Evolutionary conservation across 2,329 filamentous ascomycete species (phyloP).

Genomic region (Hortaea sp.): DNA sequence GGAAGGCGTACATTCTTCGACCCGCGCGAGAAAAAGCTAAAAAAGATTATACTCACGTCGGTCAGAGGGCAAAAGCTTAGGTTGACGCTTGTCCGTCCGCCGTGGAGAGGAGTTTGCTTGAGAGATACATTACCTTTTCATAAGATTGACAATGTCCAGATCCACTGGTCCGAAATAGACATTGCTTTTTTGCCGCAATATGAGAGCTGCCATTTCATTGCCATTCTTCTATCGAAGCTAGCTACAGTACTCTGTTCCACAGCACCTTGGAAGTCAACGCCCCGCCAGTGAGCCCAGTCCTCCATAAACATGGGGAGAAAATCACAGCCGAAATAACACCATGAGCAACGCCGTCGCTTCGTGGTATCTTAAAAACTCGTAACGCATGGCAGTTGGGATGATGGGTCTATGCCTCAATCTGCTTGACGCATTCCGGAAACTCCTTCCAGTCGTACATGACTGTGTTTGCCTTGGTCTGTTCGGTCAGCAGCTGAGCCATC

Average conservation of each 20-base stretch:
- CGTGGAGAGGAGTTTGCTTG: too few relatives aligned
- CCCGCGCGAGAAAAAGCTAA: too few relatives aligned
- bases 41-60: too few relatives aligned
- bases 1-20: too few relatives aligned
- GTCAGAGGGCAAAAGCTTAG: too few relatives aligned
- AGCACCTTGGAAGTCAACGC: neutral
- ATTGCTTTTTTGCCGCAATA: too few relatives aligned
- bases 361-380: neutral
- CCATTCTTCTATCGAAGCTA: neutral
- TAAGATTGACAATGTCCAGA: too few relatives aligned
- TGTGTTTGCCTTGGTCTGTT: slow-evolving; percentile 37
- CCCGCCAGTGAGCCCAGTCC: neutral
- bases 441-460: slow-evolving; percentile 46
- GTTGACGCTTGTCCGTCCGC: too few relatives aligned
- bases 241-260: neutral
- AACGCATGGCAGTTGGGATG: neutral
- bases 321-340: neutral
- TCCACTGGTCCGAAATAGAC: too few relatives aligned
- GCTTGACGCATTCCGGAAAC: slow-evolving; percentile 39
- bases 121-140: too few relatives aligned
- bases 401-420: slow-evolving; percentile 30
- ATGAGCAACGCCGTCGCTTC: neutral
- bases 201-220: too few relatives aligned
- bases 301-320: neutral
- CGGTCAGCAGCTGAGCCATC: slow-evolving; percentile 40